Evolutionary conservation across 179 eudicot genomes (phyloP).

Genomic region (Pouteria campechiana): DNA sequence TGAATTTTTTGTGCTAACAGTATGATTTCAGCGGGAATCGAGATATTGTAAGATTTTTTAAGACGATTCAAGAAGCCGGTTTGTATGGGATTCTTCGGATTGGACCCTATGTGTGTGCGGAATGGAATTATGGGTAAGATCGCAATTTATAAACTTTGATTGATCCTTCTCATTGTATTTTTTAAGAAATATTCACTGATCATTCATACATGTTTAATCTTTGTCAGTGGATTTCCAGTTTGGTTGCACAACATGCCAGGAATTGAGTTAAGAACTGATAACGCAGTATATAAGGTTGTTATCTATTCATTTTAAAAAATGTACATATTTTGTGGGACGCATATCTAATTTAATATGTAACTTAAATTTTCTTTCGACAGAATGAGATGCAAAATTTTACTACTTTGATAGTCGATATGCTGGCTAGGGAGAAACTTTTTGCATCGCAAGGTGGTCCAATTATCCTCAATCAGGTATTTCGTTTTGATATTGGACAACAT

Average conservation of each 20-base stretch:
- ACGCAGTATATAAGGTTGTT: slow-evolving; percentile 61
- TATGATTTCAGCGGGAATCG: slow-evolving; percentile 29
- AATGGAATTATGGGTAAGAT: slow-evolving; percentile 50
- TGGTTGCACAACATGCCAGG: slow-evolving; percentile 55
- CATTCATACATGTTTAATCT: too few relatives aligned
- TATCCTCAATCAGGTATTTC: slow-evolving; percentile 11
- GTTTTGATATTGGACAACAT: neutral
- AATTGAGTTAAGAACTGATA: slow-evolving; percentile 45
- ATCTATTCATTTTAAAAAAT: too few relatives aligned
- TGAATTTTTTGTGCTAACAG: too few relatives aligned
- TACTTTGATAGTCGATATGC: slow-evolving; percentile 7
- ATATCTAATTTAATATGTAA: too few relatives aligned
- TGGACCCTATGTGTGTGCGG: slow-evolving; percentile 53
- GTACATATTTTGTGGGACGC: too few relatives aligned
- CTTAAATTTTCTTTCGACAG: slow-evolving; percentile 2
- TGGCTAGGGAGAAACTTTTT: neutral
- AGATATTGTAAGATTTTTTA: slow-evolving; percentile 34
- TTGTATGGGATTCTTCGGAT: slow-evolving; percentile 35
- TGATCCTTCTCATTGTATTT: too few relatives aligned
- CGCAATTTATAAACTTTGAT: neutral
- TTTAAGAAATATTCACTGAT: too few relatives aligned
- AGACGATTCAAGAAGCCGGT: slow-evolving; percentile 28
- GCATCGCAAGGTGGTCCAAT: slow-evolving; percentile 7
- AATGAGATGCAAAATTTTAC: slow-evolving; percentile 12
- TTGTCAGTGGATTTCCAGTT: slow-evolving; percentile 60